Evolutionary conservation across 148 eudicot species (phyloP), one percentile per base, ranked within the genome.

Genomic region (Rhododendron kiyosumense): DNA sequence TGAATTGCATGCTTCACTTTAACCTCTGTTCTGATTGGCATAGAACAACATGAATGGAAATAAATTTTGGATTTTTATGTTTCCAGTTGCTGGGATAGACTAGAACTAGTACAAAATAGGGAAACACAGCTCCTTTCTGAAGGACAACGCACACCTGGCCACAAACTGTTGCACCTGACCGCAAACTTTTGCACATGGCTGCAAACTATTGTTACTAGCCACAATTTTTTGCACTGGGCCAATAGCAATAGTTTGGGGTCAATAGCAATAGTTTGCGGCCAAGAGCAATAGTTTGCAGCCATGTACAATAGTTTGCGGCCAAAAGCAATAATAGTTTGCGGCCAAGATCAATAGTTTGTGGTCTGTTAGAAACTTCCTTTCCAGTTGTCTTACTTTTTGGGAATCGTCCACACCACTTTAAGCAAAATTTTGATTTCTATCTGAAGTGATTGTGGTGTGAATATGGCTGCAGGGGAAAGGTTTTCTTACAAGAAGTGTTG

Each of bases 401-500:
- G 76, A 79, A 48, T 71, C 3, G 2, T 80, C 75, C 12, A 10
- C 79, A 69, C 30, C 48, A 48, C 22, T 48, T 32, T 73, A 73
- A 9, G 10, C 22, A 52, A 81, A 34, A 18, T 41, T 32, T 63
- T 26, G 54, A 43, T 52, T n/a, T 85, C 20, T 83, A 75, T 38
- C 22, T 28, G 76, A 59, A 86, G 52, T 41, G 0, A 41, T 63
- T 18, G 45, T 81, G 67, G 41, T 52, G 24, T 41, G 30, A 28
- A 59, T 79, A 77, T 85, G 81, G 87, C 61, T 88, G 84, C 95
- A 97, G 98, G 93, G 96, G 91, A 26, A 94, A 88, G 91, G 91
- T 84, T 86, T 95, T 97, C 84, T 89, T 97, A 80, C 86, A 88
- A 78, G 95, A 94, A 85, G 99, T 97, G 51, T 90, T 95, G 79